Evolutionary conservation across 1,284 basidiomycete genomes (phyloP), one percentile per base, ranked within the genome.

Genomic region (Microbotryum violaceum): DNA sequence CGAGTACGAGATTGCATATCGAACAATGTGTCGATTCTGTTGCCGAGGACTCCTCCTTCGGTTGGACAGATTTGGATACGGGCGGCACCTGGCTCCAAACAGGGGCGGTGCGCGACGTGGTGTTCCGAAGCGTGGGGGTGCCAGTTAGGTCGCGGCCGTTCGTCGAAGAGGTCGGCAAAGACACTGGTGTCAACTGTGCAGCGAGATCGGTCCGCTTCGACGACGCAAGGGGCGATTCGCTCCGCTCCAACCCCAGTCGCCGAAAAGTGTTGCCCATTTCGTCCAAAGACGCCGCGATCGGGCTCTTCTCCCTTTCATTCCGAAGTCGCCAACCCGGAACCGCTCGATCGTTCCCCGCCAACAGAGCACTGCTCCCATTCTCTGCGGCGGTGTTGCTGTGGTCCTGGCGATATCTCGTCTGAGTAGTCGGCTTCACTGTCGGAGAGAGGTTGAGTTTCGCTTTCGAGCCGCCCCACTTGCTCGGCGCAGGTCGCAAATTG

Each of bases 201-300:
- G 20, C 48, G 12, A 42, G 3, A 6, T 42, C 14, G 37, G 12
- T 4, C 16, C 37, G 37, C 37, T 42, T 42, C 37, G 16, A 42
- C 16, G 37, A 42, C 37, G 37, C 37, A 42, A 12, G 16, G 1
- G 37, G 37, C 16, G 37, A 42, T 42, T 42, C 37, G 37, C 14
- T 16, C 12, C 37, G 37, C 37, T 42, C 37, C 37, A 42, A 42
- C 9, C 37, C 37, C 12, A 42, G 37, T 42, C 37, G 37, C 12
- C 37, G 37, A 42, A 42, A 42, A 16, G 37, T 62, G 18, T 64
- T 58, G 8, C 65, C 62, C 20, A 68, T 54, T 51, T 68, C 67
- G 52, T 68, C 49, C 18, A 63, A 58, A 1, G 60, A 54, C 4
- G 49, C 23, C 0, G 62, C 67, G n/a, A 68, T 57, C 25, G 67